These are phyloP conservation scores for Neurospora sp. DNA, from an alignment of 495 filamentous ascomycete species.

Conservation along the genomic window DNA sequence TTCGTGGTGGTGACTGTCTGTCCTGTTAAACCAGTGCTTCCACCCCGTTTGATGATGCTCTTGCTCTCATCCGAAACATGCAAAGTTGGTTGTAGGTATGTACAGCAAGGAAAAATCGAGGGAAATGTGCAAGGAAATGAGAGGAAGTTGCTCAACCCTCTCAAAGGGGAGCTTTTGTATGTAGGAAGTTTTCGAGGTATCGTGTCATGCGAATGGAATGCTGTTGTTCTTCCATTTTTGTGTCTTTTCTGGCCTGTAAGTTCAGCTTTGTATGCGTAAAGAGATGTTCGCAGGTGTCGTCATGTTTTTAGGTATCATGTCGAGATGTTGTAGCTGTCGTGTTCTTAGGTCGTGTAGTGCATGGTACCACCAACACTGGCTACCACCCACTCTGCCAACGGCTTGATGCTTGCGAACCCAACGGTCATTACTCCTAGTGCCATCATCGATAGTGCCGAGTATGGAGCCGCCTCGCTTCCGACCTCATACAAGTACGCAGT, in stretches of 20 bases:
- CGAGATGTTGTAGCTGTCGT: background rate
- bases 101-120: background rate
- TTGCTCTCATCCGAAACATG: background rate
- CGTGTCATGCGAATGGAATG: background rate
- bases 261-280: no score
- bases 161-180: background rate
- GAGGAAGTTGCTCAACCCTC: background rate
- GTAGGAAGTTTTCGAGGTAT: background rate
- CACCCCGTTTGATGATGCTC: background rate
- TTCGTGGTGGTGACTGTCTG: background rate
- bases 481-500: slow-evolving; percentile 38
- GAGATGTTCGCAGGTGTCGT: background rate
- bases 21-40: background rate
- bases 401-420: slow-evolving; percentile 27
- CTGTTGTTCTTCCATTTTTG: background rate
- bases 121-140: background rate
- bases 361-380: background rate
- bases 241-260: no score
- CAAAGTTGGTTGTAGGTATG: background rate
- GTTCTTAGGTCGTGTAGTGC: background rate
- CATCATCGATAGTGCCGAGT: slow-evolving; percentile 39
- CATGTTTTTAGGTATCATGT: background rate
- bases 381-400: slow-evolving; percentile 18
- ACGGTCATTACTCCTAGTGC: slow-evolving; percentile 38
- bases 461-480: slow-evolving; percentile 35